Conservation (phyloP, 495 filamentous ascomycete species). For the Geoglossum glabrum region DNA sequence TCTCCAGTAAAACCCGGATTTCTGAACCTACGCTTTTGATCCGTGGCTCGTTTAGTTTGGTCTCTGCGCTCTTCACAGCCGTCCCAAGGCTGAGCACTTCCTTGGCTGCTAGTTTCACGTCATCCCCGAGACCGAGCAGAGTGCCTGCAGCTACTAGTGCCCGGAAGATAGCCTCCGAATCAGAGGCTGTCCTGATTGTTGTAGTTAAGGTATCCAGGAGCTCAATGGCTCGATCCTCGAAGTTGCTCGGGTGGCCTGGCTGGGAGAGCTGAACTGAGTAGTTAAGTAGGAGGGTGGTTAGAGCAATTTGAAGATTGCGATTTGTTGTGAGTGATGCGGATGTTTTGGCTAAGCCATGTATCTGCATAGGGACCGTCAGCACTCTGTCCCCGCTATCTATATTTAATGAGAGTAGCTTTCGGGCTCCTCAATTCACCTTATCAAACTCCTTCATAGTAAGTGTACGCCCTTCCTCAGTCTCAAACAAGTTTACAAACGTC, state of each 20-base stretch:
- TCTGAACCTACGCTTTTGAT: slow-evolving; percentile 37
- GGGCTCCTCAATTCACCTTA: slow-evolving; percentile 21
- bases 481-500: slow-evolving; percentile 72
- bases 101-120: slow-evolving; percentile 25
- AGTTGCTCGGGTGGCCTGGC: slow-evolving; percentile 9
- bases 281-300: slow-evolving; percentile 72
- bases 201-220: slow-evolving; percentile 42
- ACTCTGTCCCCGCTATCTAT: neutral
- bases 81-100: slow-evolving; percentile 25
- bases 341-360: slow-evolving; percentile 13
- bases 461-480: slow-evolving; percentile 45
- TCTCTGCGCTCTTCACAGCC: slow-evolving; percentile 22
- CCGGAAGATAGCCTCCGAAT: slow-evolving; percentile 68
- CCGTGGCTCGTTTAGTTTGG: slow-evolving; percentile 30
- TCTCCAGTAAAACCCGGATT: slow-evolving; percentile 28
- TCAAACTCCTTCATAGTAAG: slow-evolving; percentile 40
- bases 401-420: slow-evolving; percentile 8
- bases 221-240: slow-evolving; percentile 34
- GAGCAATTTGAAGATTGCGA: slow-evolving; percentile 60
- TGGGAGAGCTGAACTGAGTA: slow-evolving; percentile 37
- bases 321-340: slow-evolving; percentile 36
- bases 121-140: slow-evolving; percentile 33
- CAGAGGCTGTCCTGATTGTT: slow-evolving; percentile 41
- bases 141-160: slow-evolving; percentile 71
- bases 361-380: neutral